Evolutionary conservation across 306 rosid species (phyloP).

Genomic region (Inga leiocalycina): DNA sequence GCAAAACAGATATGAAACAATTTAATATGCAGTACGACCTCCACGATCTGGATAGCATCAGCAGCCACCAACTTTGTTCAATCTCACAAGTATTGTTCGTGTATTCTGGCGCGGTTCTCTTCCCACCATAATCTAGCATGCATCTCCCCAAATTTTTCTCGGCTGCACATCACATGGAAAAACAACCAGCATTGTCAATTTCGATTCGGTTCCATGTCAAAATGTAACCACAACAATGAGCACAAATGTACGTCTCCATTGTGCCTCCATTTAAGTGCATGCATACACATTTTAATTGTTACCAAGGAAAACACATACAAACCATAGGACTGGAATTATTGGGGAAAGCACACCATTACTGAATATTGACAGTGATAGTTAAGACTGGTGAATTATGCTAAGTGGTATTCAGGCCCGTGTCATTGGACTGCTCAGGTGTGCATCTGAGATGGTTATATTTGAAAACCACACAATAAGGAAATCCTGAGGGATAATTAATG

Average conservation of each 20-base stretch:
- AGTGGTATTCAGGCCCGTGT: not conserved
- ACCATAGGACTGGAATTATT: not conserved
- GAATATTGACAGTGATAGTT: not conserved
- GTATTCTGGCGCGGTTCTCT: slow-evolving; percentile 96
- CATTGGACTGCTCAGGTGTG: slow-evolving; percentile 9
- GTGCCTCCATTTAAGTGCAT: slow-evolving; percentile 10
- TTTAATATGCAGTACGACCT: slow-evolving; percentile 52
- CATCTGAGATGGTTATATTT: not conserved
- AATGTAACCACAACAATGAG: slow-evolving; percentile 9
- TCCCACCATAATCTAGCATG: slow-evolving; percentile 99
- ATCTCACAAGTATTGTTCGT: slow-evolving; percentile 82
- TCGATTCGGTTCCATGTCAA: slow-evolving; percentile 22
- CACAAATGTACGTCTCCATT: slow-evolving; percentile 6
- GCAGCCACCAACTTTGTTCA: slow-evolving; percentile 29
- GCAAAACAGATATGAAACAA: slow-evolving; percentile 48
- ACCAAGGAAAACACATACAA: not conserved
- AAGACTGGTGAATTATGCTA: not conserved
- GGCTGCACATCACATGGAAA: slow-evolving; percentile 55
- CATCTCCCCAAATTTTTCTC: slow-evolving; percentile 94
- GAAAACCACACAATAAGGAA: too few relatives aligned
- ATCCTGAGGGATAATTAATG: too few relatives aligned
- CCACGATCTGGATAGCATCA: slow-evolving; percentile 42
- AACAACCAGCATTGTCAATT: slow-evolving; percentile 26
- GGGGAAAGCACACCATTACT: not conserved
- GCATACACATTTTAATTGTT: not conserved